Conservation (phyloP, 169 alveolate species). For the Plasmodium yoelii region DNA sequence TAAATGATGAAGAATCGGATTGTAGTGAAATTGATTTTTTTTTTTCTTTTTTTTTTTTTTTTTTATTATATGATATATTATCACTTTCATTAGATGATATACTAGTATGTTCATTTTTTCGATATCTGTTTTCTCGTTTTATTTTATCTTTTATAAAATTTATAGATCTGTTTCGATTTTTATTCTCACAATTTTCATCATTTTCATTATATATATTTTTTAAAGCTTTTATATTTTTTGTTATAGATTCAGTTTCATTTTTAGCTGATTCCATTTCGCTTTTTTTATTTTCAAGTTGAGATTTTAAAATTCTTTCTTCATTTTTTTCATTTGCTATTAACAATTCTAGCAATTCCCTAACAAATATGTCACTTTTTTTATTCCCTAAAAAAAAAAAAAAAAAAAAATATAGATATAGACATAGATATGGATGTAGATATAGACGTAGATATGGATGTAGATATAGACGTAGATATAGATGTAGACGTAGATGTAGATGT, state of each 20-base stretch:
- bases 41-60: not conserved
- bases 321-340: slow-evolving; percentile 34
- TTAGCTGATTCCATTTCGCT: slow-evolving; percentile 29
- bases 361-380: slow-evolving; percentile 47
- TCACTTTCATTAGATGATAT: not conserved
- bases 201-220: slow-evolving; percentile 26
- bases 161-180: not conserved
- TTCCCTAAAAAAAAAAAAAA: slow-evolving; percentile 13
- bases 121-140: not conserved
- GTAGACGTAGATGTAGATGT: too few species aligned
- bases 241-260: slow-evolving; percentile 37
- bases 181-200: not conserved
- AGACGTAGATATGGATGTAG: not conserved
- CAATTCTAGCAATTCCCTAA: slow-evolving; percentile 36
- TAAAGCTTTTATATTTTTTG: slow-evolving; percentile 10
- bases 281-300: slow-evolving; percentile 28
- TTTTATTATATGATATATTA: not conserved
- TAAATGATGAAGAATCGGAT: not conserved
- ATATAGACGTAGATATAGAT: not conserved
- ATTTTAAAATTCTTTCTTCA: not conserved
- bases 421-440: not conserved
- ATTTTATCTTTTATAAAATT: not conserved
- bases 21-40: not conserved
- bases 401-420: not conserved
- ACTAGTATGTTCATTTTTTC: not conserved